phyloP scores from a whole-genome alignment of 495 filamentous ascomycete species.

The Amorphotheca resinae region DNA sequence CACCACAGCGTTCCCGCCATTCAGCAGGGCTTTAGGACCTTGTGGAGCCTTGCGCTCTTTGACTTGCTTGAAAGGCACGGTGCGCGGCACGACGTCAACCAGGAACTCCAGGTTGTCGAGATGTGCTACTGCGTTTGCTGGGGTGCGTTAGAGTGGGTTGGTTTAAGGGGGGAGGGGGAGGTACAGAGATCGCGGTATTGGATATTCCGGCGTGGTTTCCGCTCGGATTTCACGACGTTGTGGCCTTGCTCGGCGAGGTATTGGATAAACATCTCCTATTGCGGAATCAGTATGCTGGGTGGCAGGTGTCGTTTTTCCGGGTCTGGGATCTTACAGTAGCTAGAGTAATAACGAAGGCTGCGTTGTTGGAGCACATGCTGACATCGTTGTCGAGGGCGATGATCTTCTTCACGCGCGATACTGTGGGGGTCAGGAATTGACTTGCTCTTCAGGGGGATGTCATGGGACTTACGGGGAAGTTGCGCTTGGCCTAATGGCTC shows the following conservation, averaged over 20 bases:
- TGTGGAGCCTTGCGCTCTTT: constrained; percentile 43
- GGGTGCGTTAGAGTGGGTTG: neutral
- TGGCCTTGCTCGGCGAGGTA: constrained; percentile 75
- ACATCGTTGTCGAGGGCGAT: constrained; percentile 81
- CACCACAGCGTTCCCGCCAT: constrained; percentile 24
- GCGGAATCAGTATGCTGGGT: too few species aligned
- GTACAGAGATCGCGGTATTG: constrained; percentile 90
- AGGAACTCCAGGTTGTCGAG: constrained; percentile 95
- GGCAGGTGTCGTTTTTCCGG: too few species aligned
- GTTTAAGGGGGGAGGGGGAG: constrained; percentile 3
- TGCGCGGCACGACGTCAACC: constrained; percentile 78
- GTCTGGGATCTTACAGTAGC: constrained; percentile 68
- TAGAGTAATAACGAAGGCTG: constrained; percentile 85
- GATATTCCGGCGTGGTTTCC: constrained; percentile 83
- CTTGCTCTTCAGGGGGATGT: constrained; percentile 1
- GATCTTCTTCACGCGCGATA: constrained; percentile 88
- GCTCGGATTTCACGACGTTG: constrained; percentile 78
- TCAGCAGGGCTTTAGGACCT: constrained; percentile 19
- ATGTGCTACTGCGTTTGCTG: constrained; percentile 75
- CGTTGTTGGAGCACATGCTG: constrained; percentile 72
- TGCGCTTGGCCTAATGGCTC: constrained; percentile 76
- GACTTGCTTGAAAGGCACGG: constrained; percentile 64
- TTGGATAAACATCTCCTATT: constrained; percentile 93
- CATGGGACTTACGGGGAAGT: constrained; percentile 74
- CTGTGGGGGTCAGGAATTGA: constrained; percentile 22